Percentiles rank a stretch among this genome's conserved stretches.
These are phyloP conservation scores for Mallotus repandus DNA, from an alignment of 441 rosid genomes.

Conservation along the genomic window DNA sequence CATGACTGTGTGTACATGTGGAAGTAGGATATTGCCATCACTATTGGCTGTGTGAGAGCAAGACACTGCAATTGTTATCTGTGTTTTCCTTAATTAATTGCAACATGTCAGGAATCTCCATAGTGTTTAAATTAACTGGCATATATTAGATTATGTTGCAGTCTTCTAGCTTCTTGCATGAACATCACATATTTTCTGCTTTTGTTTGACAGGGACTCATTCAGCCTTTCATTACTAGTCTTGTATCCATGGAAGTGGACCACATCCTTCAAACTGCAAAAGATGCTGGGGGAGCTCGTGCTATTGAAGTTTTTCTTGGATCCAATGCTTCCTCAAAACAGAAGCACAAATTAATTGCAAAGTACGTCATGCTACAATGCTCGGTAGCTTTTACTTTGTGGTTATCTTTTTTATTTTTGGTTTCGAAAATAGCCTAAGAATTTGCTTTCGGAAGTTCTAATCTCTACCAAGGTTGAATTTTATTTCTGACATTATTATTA, in stretches of 20 bases:
- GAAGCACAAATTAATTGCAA: conserved; percentile 64
- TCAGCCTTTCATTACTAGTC: conserved; percentile 64
- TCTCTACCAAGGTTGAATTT: not conserved
- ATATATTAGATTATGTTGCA: not conserved
- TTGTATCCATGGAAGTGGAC: conserved; percentile 69
- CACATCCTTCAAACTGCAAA: conserved; percentile 64
- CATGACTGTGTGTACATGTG: not conserved
- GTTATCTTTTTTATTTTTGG: conserved; percentile 16
- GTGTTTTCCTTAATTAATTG: not conserved
- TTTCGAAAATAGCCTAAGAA: not conserved
- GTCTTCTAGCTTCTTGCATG: not conserved
- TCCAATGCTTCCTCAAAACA: conserved; percentile 69
- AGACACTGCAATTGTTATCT: not conserved
- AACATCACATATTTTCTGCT: not conserved
- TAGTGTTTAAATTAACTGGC: not conserved
- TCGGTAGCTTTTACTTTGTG: conserved; percentile 20
- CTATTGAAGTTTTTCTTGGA: conserved; percentile 80
- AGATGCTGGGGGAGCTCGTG: conserved; percentile 78
- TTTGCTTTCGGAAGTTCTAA: not conserved
- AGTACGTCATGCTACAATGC: conserved; percentile 46
- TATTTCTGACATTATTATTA: not conserved
- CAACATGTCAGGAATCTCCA: not conserved
- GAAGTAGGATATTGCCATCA: not conserved
- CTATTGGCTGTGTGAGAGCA: not conserved
- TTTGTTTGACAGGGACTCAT: conserved; percentile 57